A percentile compares a stretch with the other conserved stretches of the same genome.
Conservation (phyloP, 2,329 filamentous ascomycete species). For the Emergomyces orientalis region DNA sequence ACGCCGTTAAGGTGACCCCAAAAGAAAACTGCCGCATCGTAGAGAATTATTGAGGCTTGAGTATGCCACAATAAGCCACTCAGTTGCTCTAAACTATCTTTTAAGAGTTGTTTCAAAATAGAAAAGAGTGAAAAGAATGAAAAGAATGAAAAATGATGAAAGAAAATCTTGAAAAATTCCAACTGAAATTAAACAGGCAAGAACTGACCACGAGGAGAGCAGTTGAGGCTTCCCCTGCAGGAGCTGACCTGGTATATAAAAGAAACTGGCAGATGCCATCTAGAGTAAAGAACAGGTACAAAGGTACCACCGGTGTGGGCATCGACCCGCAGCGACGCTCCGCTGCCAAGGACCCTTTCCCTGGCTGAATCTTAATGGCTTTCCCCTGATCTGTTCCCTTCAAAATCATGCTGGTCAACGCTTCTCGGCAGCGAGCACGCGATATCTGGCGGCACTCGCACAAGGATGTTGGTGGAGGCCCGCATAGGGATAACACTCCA, state of each 20-base stretch:
- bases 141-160: neutral
- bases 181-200: neutral
- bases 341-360: neutral
- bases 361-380: too few relatives aligned
- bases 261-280: neutral
- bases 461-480: neutral
- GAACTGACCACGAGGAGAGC: neutral
- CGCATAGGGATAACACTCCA: neutral
- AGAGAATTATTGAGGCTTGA: neutral
- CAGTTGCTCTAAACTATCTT: neutral
- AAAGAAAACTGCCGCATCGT: neutral
- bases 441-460: neutral
- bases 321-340: neutral
- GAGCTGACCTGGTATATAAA: neutral
- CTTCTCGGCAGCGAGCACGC: neutral
- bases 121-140: neutral
- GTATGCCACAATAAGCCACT: neutral
- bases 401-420: neutral
- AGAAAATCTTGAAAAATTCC: neutral
- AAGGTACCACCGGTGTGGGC: neutral
- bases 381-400: neutral
- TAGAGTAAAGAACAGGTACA: neutral
- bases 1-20: neutral
- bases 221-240: neutral
- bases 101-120: neutral